phyloP scores from a whole-genome alignment of 2,329 filamentous ascomycete species.

The Alternaria sp. region DNA sequence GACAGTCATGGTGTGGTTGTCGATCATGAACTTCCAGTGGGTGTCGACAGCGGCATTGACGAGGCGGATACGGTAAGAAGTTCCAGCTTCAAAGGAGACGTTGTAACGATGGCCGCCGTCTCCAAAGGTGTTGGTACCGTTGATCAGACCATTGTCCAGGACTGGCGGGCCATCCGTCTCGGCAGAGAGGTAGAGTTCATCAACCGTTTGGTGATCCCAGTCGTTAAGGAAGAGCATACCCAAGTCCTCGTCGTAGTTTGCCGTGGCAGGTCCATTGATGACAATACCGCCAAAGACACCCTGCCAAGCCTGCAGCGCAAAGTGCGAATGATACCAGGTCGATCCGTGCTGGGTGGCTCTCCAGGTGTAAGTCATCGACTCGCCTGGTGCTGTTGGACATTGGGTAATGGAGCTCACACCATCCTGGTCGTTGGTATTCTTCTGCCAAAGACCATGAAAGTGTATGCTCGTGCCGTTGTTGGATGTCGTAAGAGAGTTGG shows the following conservation, averaged over 20 bases:
- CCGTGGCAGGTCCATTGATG: conserved; percentile 50
- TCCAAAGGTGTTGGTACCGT: conserved; percentile 51
- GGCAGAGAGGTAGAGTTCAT: conserved; percentile 42
- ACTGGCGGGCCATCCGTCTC: conserved; percentile 39
- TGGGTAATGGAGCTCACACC: conserved; percentile 43
- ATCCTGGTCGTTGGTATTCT: conserved; percentile 39
- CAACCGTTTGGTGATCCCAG: conserved; percentile 52
- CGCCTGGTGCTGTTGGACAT: conserved; percentile 34
- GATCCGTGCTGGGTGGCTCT: conserved; percentile 49
- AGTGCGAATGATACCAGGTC: conserved; percentile 53
- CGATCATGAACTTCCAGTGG: conserved; percentile 53
- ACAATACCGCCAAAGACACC: conserved; percentile 51
- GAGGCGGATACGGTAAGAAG: conserved; percentile 51
- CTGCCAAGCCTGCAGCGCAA: conserved; percentile 49
- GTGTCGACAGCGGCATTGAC: conserved; percentile 52
- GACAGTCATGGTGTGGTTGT: conserved; percentile 52
- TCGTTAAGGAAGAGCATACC: conserved; percentile 53
- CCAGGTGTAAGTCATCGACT: conserved; percentile 43
- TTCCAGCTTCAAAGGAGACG: conserved; percentile 46
- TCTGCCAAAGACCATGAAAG: conserved; percentile 42
- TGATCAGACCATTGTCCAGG: conserved; percentile 53
- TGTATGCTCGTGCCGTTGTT: conserved; percentile 42
- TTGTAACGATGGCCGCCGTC: conserved; percentile 44
- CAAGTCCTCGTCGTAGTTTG: conserved; percentile 53
- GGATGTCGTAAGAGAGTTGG: conserved; percentile 33